These are phyloP conservation scores for Bimuria novae-zelandiae DNA, from an alignment of 2,329 filamentous ascomycete species.

Conservation along the genomic window DNA sequence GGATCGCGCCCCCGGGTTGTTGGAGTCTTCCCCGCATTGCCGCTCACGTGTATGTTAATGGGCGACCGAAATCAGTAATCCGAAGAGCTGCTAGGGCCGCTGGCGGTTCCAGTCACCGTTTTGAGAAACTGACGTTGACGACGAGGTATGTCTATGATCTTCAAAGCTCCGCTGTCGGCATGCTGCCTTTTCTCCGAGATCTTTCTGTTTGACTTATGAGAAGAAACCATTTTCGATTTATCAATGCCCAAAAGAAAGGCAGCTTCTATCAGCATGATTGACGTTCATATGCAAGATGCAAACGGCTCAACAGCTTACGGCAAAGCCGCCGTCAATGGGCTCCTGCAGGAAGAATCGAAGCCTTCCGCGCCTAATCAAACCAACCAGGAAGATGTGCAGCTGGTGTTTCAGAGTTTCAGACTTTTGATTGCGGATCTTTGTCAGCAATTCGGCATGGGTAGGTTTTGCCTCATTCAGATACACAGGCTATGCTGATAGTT, in stretches of 20 bases:
- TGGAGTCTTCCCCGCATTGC: background rate
- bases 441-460: constrained; percentile 69
- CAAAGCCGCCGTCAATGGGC: constrained; percentile 18
- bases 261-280: background rate
- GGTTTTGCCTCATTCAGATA: constrained; percentile 49
- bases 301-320: constrained; percentile 23
- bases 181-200: too few relatives aligned
- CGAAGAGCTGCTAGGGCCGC: background rate
- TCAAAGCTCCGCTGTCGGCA: background rate
- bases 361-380: constrained; percentile 19
- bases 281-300: constrained; percentile 3
- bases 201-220: too few relatives aligned
- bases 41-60: background rate
- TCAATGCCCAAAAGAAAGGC: background rate
- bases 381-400: constrained; percentile 32
- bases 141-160: background rate
- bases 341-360: constrained; percentile 20
- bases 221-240: too few relatives aligned
- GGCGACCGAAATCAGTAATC: constrained; percentile 1
- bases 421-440: constrained; percentile 69
- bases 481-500: background rate
- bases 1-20: background rate
- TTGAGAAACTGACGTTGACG: background rate
- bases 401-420: constrained; percentile 64
- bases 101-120: background rate